These are phyloP conservation scores for Cladosporium sp. DNA, from an alignment of 2,329 filamentous ascomycete species.

Conservation along the genomic window DNA sequence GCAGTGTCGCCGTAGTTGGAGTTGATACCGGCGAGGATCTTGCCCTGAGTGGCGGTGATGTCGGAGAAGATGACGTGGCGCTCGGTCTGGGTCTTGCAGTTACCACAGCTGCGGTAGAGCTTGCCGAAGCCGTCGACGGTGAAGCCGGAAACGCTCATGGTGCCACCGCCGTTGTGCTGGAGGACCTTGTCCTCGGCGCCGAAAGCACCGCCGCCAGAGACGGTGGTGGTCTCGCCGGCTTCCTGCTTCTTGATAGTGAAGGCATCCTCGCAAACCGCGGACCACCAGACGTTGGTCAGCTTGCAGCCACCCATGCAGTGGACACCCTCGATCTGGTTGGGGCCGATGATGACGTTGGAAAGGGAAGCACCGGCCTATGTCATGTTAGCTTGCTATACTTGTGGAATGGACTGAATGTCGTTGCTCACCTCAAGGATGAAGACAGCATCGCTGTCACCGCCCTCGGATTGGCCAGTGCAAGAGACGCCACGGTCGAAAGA, in stretches of 20 bases:
- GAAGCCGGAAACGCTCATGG: conserved; percentile 11
- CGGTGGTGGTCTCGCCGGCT: conserved; percentile 26
- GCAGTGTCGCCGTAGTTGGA: conserved; percentile 18
- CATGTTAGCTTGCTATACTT: background rate
- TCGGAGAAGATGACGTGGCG: conserved; percentile 15
- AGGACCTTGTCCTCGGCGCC: conserved; percentile 21
- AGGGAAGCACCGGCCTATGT: conserved; percentile 48
- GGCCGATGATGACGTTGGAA: conserved; percentile 56
- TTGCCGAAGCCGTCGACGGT: conserved; percentile 16
- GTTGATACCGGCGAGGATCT: conserved; percentile 17
- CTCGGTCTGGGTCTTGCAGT: conserved; percentile 13
- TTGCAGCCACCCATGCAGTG: conserved; percentile 50
- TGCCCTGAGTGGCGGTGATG: conserved; percentile 14
- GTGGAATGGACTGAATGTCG: background rate
- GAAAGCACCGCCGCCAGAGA: conserved; percentile 37
- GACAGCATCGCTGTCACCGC: conserved; percentile 50
- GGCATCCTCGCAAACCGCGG: conserved; percentile 38
- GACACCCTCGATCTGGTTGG: conserved; percentile 53
- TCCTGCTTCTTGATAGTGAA: conserved; percentile 36
- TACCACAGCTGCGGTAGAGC: conserved; percentile 17
- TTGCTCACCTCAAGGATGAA: conserved; percentile 48
- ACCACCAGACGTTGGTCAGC: conserved; percentile 47
- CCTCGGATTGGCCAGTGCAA: conserved; percentile 48
- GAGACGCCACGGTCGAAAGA: conserved; percentile 41
- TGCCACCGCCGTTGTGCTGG: conserved; percentile 25